phyloP scores from a whole-genome alignment of 257 asterid species.

The Przewalskia tangutica region DNA sequence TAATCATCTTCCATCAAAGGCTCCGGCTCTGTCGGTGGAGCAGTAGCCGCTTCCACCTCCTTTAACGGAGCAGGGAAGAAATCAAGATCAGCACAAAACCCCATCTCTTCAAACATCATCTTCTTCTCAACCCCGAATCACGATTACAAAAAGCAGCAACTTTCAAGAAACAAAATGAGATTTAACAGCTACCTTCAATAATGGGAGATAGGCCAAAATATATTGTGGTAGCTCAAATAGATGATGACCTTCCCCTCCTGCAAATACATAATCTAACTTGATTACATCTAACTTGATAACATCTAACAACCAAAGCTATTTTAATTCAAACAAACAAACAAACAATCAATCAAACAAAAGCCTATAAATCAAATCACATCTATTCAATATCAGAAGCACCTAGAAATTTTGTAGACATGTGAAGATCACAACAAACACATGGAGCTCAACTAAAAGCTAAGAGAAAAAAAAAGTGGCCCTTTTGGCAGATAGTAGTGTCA shows the following conservation, averaged over 20 bases:
- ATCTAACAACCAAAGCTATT: not conserved
- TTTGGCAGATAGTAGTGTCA: not conserved
- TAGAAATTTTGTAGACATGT: not conserved
- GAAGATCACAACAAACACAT: slow-evolving; percentile 19
- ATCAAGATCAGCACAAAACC: slow-evolving; percentile 43
- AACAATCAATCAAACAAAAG: not conserved
- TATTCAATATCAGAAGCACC: not conserved
- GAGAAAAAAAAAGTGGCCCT: not conserved
- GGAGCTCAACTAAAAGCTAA: slow-evolving; percentile 16
- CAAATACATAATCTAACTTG: not conserved
- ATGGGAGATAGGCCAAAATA: no score
- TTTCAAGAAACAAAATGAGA: not conserved
- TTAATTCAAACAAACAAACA: not conserved
- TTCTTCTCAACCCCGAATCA: not conserved
- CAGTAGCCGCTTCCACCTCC: slow-evolving; percentile 18
- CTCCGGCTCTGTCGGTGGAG: slow-evolving; percentile 17
- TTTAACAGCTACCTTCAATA: not conserved
- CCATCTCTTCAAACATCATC: slow-evolving; percentile 55
- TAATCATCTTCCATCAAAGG: slow-evolving; percentile 37
- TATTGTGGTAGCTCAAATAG: not conserved
- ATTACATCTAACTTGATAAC: not conserved
- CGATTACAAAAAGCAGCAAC: not conserved
- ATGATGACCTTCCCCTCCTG: slow-evolving; percentile 12
- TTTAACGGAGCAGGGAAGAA: slow-evolving; percentile 38
- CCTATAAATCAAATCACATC: not conserved